Base-by-base conservation (phyloP, 2,329 filamentous ascomycete species). In the Hypoxylon sp. region DNA sequence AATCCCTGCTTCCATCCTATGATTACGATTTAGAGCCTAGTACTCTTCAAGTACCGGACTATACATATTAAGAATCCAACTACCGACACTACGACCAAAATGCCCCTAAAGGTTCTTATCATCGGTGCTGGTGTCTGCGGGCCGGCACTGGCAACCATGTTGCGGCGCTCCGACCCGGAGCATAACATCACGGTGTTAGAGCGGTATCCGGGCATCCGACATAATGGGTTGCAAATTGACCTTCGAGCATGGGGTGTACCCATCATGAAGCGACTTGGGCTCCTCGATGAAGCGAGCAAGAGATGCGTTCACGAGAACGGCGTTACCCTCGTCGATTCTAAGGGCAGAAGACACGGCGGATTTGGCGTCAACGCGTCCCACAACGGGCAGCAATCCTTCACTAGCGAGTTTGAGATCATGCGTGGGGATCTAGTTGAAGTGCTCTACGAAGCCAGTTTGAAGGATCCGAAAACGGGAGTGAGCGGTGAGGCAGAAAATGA, bases 401-500 rank as follows among this genome's bases (percentile, higher is more conserved):
- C 84, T 0, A 84, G 82, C 65, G 88, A 90, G 62, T 88, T 82
- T 65, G 88, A 90, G 77, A 85, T 90, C 53, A 85, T 90, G 81
- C 80, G 88, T 7, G 87, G 85, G 0, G 85, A 88, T 57, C 72
- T 90, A n/a, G 82, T 83, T 3, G 75, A 78, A 10, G 78, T 89
- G 1, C 74, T 90, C 1, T 84, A 85, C 70, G 80, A 86, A 0
- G 76, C 70, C 17, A 80, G 78, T 21, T 68, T 75, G 8, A 68
- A 75, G 11, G 71, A 72, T n/a, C 32, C 29, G 24, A 48, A 53
- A 24, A 24, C 48, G n/a, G 48, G 32, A 10, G 27, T 39, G 2
- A 31, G 17, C n/a, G 56, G 51, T 13, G 67, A 66, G 31, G 62
- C 71, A 3, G 52, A 63, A 31, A 66, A 51, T 5, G 71, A 35